phyloP scores from a whole-genome alignment of 2,329 filamentous ascomycete species.

The Tolypocladium pustulatum region DNA sequence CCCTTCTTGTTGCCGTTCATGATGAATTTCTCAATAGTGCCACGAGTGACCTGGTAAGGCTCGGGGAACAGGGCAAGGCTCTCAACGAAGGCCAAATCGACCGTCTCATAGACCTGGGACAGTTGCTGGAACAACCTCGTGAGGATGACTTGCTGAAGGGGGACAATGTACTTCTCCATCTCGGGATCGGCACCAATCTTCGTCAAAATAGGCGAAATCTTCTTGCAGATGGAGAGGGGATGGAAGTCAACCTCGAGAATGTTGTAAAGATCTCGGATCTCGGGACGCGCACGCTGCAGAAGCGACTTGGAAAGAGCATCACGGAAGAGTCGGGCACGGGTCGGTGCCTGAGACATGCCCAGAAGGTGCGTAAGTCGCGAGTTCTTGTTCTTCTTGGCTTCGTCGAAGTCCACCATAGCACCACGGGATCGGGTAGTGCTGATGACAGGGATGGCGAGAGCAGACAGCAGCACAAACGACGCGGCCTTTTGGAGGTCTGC shows the following conservation, averaged over 20 bases:
- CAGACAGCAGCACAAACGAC: slow-evolving; percentile 89
- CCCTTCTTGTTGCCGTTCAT: slow-evolving; percentile 99
- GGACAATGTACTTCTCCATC: slow-evolving; percentile 94
- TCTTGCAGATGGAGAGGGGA: slow-evolving; percentile 95
- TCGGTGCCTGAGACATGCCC: slow-evolving; percentile 83
- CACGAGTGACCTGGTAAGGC: slow-evolving; percentile 82
- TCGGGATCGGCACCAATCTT: slow-evolving; percentile 90
- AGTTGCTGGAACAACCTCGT: slow-evolving; percentile 98
- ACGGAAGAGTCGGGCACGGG: slow-evolving; percentile 83
- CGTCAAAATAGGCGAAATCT: slow-evolving; percentile 90
- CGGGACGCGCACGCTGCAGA: slow-evolving; percentile 80
- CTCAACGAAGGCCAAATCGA: slow-evolving; percentile 88
- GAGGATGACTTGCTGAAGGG: slow-evolving; percentile 95
- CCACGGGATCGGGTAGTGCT: slow-evolving; percentile 95
- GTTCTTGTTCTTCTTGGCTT: slow-evolving; percentile 98
- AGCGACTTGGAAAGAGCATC: slow-evolving; percentile 93
- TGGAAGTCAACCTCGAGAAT: slow-evolving; percentile 99
- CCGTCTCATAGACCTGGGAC: slow-evolving; percentile 97
- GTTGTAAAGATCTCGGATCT: slow-evolving; percentile 96
- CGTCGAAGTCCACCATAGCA: slow-evolving; percentile 91
- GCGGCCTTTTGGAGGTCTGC: slow-evolving; percentile 88
- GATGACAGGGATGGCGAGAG: slow-evolving; percentile 96
- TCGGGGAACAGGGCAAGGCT: slow-evolving; percentile 92
- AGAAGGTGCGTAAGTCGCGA: slow-evolving; percentile 91
- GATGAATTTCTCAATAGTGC: slow-evolving; percentile 98